Base-by-base conservation (phyloP, 2,329 filamentous ascomycete species). In the Pseudogymnoascus sp. region DNA sequence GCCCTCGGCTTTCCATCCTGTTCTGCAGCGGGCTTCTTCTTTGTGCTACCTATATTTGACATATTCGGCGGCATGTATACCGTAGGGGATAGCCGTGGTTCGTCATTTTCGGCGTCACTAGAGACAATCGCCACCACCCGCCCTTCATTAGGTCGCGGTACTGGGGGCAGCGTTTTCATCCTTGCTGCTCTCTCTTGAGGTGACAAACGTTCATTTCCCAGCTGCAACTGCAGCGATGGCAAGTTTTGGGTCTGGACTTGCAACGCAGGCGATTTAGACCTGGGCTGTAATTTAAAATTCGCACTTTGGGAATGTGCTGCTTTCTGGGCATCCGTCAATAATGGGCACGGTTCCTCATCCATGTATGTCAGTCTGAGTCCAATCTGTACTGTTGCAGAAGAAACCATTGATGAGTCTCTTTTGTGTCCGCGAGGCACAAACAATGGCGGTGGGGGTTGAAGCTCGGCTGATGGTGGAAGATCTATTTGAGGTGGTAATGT, bases 301-400 rank as follows among this genome's bases (percentile, higher is more conserved):
- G 59, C 18, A 64, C 30, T 48, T 59, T 55, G 10, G 59, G 41
- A 33, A 64, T 52, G n/a, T 71, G 71, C 23, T 67, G 67, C 60
- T 65, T 65, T 18, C 62, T 77, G 71, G 3, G 75, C 71, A 58
- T 74, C 39, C 2, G 61, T 52, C 1, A 61, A 23, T 34, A 61
- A 59, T 26, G 63, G 61, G 58, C 60, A 55, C 13, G 64, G 59
- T 18, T 61, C 55, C 13, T 70, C 57, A 61, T 71, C 62, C 58
- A 69, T 30, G 80, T 77, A 59, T 78, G 85, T 89, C 60, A 89
- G 76, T 9, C 86, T 80, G 13, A 89, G 75, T 1, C 85, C 86
- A 58, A 89, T 89, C 67, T 88, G 85, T 9, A 89, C 85, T 0
- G 85, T 89, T 21, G 84, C 84, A 8, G 82, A 82, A 45, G 85